Evolutionary conservation across 2,329 filamentous ascomycete genomes (phyloP).

Genomic region (Cladosporium colombiae): DNA sequence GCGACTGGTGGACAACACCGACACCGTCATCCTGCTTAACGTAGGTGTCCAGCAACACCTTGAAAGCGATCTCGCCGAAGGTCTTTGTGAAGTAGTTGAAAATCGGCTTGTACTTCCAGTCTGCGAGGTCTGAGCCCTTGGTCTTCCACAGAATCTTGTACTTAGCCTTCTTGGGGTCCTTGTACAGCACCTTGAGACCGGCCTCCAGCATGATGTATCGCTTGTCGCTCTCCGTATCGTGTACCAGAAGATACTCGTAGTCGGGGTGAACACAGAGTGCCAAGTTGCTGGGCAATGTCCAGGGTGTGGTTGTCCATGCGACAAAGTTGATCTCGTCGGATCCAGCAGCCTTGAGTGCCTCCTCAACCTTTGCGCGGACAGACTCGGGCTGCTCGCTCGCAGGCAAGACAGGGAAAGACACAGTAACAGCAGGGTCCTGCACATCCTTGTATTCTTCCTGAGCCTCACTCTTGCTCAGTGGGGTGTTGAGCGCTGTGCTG

Average conservation of each 20-base stretch:
- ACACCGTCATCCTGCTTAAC: slow-evolving; percentile 89
- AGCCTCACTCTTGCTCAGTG: slow-evolving; percentile 89
- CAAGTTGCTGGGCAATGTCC: slow-evolving; percentile 82
- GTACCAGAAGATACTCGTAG: slow-evolving; percentile 84
- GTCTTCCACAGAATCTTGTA: slow-evolving; percentile 75
- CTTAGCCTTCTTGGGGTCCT: slow-evolving; percentile 93
- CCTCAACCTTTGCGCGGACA: slow-evolving; percentile 32
- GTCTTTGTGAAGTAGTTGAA: slow-evolving; percentile 89
- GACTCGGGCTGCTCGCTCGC: slow-evolving; percentile 34
- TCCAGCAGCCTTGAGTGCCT: slow-evolving; percentile 33
- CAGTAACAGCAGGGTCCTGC: slow-evolving; percentile 84
- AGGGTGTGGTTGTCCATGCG: slow-evolving; percentile 87
- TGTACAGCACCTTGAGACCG: slow-evolving; percentile 80
- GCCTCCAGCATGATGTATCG: slow-evolving; percentile 84
- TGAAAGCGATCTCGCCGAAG: slow-evolving; percentile 83
- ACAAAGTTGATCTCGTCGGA: slow-evolving; percentile 71
- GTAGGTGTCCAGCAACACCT: slow-evolving; percentile 78
- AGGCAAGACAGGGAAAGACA: slow-evolving; percentile 75
- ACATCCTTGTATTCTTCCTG: slow-evolving; percentile 94
- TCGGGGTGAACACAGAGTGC: slow-evolving; percentile 76
- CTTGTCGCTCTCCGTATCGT: slow-evolving; percentile 78
- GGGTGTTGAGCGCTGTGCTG: slow-evolving; percentile 85
- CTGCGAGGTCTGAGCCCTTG: slow-evolving; percentile 80
- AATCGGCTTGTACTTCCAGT: slow-evolving; percentile 84
- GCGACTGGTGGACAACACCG: slow-evolving; percentile 90